A percentile compares a stretch with the other conserved stretches of the same genome.
phyloP scores from a whole-genome alignment of 768 basidiomycete genomes.

The Tulasnella sp. region DNA sequence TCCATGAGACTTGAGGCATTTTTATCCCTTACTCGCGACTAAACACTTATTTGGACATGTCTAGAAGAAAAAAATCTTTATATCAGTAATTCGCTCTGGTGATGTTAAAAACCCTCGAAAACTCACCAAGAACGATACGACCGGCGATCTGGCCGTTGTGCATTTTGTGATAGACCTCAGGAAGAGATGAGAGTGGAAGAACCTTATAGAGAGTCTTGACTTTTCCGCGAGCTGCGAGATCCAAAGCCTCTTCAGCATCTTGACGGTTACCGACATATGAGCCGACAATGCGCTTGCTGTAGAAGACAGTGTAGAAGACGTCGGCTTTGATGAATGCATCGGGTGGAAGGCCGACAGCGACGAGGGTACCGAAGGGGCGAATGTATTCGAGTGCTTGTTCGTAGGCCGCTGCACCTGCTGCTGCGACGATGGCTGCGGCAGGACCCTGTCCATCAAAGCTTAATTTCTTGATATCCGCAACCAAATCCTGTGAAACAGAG shows the following conservation, averaged over 20 bases:
- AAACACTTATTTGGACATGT: no score
- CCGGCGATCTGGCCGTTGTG: slow-evolving; percentile 36
- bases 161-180: slow-evolving; percentile 31
- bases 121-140: slow-evolving; percentile 22
- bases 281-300: slow-evolving; percentile 27
- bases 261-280: slow-evolving; percentile 55
- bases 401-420: slow-evolving; percentile 30
- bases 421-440: slow-evolving; percentile 26
- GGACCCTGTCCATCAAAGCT: not conserved
- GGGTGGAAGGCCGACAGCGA: slow-evolving; percentile 65
- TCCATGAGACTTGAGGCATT: no score
- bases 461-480: no score
- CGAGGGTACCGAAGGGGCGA: slow-evolving; percentile 54
- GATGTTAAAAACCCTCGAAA: no score
- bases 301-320: slow-evolving; percentile 27
- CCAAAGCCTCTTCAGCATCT: slow-evolving; percentile 69
- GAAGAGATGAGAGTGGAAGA: slow-evolving; percentile 30
- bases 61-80: no score
- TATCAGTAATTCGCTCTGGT: no score
- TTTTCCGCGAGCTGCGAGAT: slow-evolving; percentile 56
- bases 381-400: slow-evolving; percentile 50
- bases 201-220: slow-evolving; percentile 46
- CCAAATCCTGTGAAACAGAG: no score
- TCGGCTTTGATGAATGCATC: slow-evolving; percentile 27
- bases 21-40: no score